phyloP scores from a whole-genome alignment of 1,284 basidiomycete species.

The Rhizoctonia solani region DNA sequence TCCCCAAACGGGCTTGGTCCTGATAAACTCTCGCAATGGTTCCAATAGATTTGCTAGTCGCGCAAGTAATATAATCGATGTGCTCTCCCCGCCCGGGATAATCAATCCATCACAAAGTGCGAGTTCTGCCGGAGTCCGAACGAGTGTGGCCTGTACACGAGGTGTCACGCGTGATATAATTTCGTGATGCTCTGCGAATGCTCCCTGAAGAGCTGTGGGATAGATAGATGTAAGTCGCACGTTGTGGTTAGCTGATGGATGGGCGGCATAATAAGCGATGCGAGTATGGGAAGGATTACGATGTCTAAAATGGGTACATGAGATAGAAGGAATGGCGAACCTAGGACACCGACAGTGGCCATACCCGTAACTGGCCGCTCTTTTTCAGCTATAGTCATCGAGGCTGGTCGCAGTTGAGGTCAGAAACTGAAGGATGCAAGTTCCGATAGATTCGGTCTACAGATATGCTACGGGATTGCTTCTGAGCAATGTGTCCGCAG shows the following conservation, averaged over 20 bases:
- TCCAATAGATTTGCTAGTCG: conserved; percentile 78
- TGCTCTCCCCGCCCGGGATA: conserved; percentile 95
- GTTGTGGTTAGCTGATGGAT: conserved; percentile 15
- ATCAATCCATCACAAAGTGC: conserved; percentile 80
- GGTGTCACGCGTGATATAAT: conserved; percentile 61
- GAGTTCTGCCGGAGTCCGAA: conserved; percentile 80
- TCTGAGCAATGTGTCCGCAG: background rate
- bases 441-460: conserved; percentile 2
- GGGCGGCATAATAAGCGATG: background rate
- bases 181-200: conserved; percentile 85
- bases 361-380: conserved; percentile 5
- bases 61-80: conserved; percentile 88
- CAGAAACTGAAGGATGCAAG: background rate
- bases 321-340: conserved; percentile 40
- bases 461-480: background rate
- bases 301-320: conserved; percentile 6
- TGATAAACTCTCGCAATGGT: conserved; percentile 73
- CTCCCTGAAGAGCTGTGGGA: conserved; percentile 82
- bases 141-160: conserved; percentile 54
- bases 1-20: conserved; percentile 84
- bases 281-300: conserved; percentile 4
- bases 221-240: background rate
- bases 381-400: conserved; percentile 18
- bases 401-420: conserved; percentile 19
- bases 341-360: conserved; percentile 46